Base-by-base conservation (phyloP, 345 rosid genomes). In the Salix viminalis region DNA sequence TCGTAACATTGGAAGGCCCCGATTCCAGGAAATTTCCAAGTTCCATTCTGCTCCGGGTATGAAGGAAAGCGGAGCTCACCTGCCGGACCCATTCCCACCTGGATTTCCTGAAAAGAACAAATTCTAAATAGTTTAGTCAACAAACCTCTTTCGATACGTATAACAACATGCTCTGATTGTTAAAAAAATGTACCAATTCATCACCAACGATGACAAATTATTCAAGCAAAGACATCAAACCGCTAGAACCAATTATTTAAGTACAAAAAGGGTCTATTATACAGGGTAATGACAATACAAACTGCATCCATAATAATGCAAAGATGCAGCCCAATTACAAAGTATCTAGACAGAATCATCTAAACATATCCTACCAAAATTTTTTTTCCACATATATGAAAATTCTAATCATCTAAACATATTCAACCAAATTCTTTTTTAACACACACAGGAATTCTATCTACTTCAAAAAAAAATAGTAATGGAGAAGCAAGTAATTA, bases 41-140 rank as follows among this genome's bases (percentile, higher is more conserved):
- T 88, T 56, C 98, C 99, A 36, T 93, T 69, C 48, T 84, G 89
- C 87, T 96, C 97, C 0, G 99, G 98, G 71, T 96, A 96, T 0
- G 98, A 96, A 65, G 98, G 98, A 73, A 89, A 96, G 19, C 98
- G 94, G 37, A 93, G 91, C 83, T 96, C 99, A 52, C 99, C 98
- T 30, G 98, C 99, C 64, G 98, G 99, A 66, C 99, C 99, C 99
- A 96, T 93, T 69, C 99, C 97, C 34, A 90, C 94, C 89, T 96
- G 99, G 73, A 96, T 96, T 92, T 96, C 98, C 99, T 93, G 85
- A 13, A 75, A 24, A 7, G 10, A 62, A 34, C 65, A 79, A 58
- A 23, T 72, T 24, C 11, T 67, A 10, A 71, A 23, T 28, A 56
- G 23, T 41, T 79, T 41, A 80, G 67, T 15, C 12, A 18, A 71